Conservation (phyloP, 2,329 filamentous ascomycete species). For the Pezicula rhizophila region DNA sequence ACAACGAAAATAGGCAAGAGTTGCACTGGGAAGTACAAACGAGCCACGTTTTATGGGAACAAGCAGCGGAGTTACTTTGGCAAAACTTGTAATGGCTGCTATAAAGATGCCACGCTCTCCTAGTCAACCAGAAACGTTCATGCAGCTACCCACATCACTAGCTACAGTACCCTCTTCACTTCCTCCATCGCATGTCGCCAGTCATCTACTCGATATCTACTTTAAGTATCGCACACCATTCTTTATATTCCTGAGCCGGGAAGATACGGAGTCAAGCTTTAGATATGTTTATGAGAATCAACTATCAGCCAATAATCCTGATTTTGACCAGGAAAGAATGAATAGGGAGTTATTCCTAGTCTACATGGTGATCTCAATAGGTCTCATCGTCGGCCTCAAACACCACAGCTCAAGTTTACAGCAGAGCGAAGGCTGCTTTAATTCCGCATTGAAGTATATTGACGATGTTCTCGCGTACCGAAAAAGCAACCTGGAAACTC, state of each 20-base stretch:
- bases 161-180: slow-evolving; percentile 20
- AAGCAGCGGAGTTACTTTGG: slow-evolving; percentile 28
- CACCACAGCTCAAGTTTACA: slow-evolving; percentile 17
- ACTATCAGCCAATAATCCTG: slow-evolving; percentile 5
- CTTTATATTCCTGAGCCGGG: slow-evolving; percentile 25
- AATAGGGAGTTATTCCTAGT: slow-evolving; percentile 25
- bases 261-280: slow-evolving; percentile 20
- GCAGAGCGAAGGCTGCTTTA: slow-evolving; percentile 31
- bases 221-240: slow-evolving; percentile 30
- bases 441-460: slow-evolving; percentile 25
- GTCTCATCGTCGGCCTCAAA: slow-evolving; percentile 23
- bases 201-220: slow-evolving; percentile 29
- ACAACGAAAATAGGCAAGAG: slow-evolving; percentile 9
- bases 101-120: slow-evolving; percentile 11
- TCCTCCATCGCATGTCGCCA: slow-evolving; percentile 28
- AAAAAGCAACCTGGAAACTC: slow-evolving; percentile 27
- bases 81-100: slow-evolving; percentile 29
- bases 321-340: slow-evolving; percentile 6
- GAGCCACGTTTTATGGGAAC: slow-evolving; percentile 28
- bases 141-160: slow-evolving; percentile 3
- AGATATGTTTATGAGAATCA: slow-evolving; percentile 20
- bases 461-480: slow-evolving; percentile 27
- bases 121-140: slow-evolving; percentile 8
- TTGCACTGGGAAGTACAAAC: slow-evolving; percentile 15
- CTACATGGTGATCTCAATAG: slow-evolving; percentile 30